Percentiles rank a stretch among this genome's conserved stretches.
Conservation (phyloP, 306 rosid genomes). For the Lathyrus aphaca region DNA sequence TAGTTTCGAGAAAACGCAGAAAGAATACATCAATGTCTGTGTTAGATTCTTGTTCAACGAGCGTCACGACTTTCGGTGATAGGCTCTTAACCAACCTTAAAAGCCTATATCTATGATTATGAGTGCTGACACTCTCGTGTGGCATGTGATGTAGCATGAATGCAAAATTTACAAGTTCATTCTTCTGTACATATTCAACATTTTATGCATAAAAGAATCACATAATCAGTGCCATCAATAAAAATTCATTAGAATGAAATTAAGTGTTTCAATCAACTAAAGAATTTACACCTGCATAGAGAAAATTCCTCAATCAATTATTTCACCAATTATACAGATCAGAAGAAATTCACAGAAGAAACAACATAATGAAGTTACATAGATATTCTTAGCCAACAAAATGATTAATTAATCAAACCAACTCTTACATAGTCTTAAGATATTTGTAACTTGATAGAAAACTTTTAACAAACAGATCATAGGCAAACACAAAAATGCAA, state of each 20-base stretch:
- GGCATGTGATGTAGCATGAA: slow-evolving; percentile 96
- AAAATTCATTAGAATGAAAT: not conserved
- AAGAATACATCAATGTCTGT: slow-evolving; percentile 81
- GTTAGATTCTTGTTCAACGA: slow-evolving; percentile 96
- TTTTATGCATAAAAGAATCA: slow-evolving; percentile 42
- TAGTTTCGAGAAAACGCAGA: slow-evolving; percentile 77
- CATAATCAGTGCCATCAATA: slow-evolving; percentile 32
- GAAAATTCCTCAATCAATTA: slow-evolving; percentile 19
- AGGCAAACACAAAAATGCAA: slow-evolving; percentile 22
- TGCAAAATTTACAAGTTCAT: slow-evolving; percentile 59
- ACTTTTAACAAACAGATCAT: slow-evolving; percentile 1
- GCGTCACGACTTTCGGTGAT: slow-evolving; percentile 91
- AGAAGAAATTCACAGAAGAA: slow-evolving; percentile 8
- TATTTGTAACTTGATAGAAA: not conserved
- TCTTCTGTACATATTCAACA: slow-evolving; percentile 31
- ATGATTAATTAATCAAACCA: slow-evolving; percentile 30
- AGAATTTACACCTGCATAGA: slow-evolving; percentile 4
- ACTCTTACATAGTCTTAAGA: slow-evolving; percentile 13
- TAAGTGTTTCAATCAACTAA: slow-evolving; percentile 2
- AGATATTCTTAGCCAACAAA: slow-evolving; percentile 25
- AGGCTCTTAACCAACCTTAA: slow-evolving; percentile 82
- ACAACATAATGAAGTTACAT: slow-evolving; percentile 17
- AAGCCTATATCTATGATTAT: slow-evolving; percentile 79
- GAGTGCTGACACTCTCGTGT: slow-evolving; percentile 90
- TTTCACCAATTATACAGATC: not conserved